Conservation (phyloP, 73 alveolate species). For the Tetrahymena elliotti region DNA sequence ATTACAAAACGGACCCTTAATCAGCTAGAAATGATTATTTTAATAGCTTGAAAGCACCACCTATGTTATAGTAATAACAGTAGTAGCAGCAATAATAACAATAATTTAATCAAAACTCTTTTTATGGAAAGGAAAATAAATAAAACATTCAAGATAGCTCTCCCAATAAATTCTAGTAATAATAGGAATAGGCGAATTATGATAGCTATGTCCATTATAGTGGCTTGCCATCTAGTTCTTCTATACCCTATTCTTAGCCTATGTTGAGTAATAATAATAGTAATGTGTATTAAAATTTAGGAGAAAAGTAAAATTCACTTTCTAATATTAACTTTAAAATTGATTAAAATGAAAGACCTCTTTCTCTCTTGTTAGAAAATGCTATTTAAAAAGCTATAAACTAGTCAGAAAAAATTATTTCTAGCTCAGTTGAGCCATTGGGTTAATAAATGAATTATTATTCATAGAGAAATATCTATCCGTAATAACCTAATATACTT, state of each 20-base stretch:
- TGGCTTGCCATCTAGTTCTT: not conserved
- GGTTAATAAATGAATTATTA: not conserved
- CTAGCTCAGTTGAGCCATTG: not conserved
- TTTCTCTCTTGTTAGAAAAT: not conserved
- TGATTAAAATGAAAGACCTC: not conserved
- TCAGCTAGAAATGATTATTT: not conserved
- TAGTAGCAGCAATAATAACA: not conserved
- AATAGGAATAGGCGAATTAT: not conserved
- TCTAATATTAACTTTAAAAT: not conserved
- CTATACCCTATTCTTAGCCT: not conserved
- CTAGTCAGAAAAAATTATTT: not conserved
- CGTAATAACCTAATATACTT: not conserved
- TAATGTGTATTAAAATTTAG: not conserved
- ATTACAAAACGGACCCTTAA: not conserved
- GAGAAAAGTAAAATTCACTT: not conserved
- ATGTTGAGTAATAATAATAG: not conserved
- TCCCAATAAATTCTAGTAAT: not conserved
- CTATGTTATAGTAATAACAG: not conserved
- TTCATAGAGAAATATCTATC: not conserved
- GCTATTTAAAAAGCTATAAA: not conserved
- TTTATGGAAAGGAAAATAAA: not conserved
- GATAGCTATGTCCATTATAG: not conserved
- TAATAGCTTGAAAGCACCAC: not conserved
- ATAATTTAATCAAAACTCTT: not conserved
- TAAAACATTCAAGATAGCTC: not conserved